Base-by-base conservation (phyloP, 2,329 filamentous ascomycete genomes). In the Macrophomina tecta region DNA sequence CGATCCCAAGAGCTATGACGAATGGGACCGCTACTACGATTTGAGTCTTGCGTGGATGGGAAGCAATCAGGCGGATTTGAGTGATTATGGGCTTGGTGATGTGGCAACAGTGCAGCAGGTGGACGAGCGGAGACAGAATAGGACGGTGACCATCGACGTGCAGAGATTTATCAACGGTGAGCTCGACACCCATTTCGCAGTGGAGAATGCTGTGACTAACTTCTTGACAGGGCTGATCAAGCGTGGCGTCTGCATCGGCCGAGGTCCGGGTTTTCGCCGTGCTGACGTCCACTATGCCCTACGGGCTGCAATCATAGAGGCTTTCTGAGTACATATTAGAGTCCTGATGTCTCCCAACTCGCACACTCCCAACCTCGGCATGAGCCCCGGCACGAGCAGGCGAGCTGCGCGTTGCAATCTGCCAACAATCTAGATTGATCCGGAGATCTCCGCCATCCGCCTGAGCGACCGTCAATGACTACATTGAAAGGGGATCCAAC, bases 241-340 rank as follows among this genome's bases (percentile, higher is more conserved):
- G 40, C 72, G 75, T 36, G 76, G 70, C 18, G 75, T 82, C 30
- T 83, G 82, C 68, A 73, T 83, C 9, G 81, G 81, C n/a, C 75
- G 80, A 38, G 72, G 78, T 8, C 80, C 82, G 4, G 81, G 81
- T 0, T 83, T 80, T 67, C 75, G 79, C 67, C 74, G 77, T 55
- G 76, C 76, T 52, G 78, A 82, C 70, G 75, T 83, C 14, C 81
- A 83, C 71, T 65, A 71, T 48, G 81, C 81, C 16, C 73, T 83
- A 58, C 69, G 72, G 42, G 69, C 73, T 53, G 70, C 78, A 34
- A 69, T 80, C 64, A 73, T 80, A 48, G 65, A 72, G 28, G 69
- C 69, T 18, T 70, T 69, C 55, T 73, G 65, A 65, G 23, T 23
- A 23, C 23, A 23, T 23, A 23, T 23, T 23, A 23, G 23, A 23